These are phyloP conservation scores for Abrus precatorius DNA, from an alignment of 306 rosid genomes.

Conservation along the genomic window DNA sequence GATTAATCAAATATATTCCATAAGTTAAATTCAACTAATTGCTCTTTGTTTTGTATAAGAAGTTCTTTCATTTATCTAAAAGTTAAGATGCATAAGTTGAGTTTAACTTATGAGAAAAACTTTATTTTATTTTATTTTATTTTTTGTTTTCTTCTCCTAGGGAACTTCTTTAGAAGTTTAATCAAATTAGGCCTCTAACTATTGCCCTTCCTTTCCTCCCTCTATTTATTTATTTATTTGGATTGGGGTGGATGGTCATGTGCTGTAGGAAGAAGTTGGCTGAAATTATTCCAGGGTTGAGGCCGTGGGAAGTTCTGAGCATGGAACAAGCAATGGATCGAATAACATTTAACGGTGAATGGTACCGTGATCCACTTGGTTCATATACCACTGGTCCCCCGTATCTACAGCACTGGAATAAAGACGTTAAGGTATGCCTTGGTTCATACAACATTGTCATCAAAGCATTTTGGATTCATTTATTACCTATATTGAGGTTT, in stretches of 20 bases:
- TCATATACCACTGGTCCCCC: conserved; percentile 85
- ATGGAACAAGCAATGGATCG: conserved; percentile 95
- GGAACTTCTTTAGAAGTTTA: too few species aligned
- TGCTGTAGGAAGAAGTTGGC: conserved; percentile 67
- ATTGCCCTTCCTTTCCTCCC: neutral
- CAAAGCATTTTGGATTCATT: conserved; percentile 27
- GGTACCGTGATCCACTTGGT: conserved; percentile 91
- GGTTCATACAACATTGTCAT: neutral
- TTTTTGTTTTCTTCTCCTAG: too few species aligned
- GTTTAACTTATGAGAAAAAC: too few species aligned
- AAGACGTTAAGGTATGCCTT: conserved; percentile 64
- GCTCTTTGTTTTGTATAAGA: too few species aligned
- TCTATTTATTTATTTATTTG: neutral
- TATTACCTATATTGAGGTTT: neutral
- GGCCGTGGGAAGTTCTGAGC: conserved; percentile 98
- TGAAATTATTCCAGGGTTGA: conserved; percentile 77
- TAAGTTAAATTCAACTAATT: too few species aligned
- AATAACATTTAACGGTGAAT: conserved; percentile 75
- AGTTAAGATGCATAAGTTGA: too few species aligned
- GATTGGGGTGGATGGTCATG: conserved; percentile 19
- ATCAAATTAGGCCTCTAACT: neutral
- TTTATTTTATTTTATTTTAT: too few species aligned
- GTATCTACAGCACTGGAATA: conserved; percentile 69
- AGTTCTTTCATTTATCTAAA: too few species aligned
- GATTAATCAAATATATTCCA: too few species aligned